These are phyloP conservation scores for Aureobasidium sp. DNA, from an alignment of 2,329 filamentous ascomycete genomes.

Conservation along the genomic window DNA sequence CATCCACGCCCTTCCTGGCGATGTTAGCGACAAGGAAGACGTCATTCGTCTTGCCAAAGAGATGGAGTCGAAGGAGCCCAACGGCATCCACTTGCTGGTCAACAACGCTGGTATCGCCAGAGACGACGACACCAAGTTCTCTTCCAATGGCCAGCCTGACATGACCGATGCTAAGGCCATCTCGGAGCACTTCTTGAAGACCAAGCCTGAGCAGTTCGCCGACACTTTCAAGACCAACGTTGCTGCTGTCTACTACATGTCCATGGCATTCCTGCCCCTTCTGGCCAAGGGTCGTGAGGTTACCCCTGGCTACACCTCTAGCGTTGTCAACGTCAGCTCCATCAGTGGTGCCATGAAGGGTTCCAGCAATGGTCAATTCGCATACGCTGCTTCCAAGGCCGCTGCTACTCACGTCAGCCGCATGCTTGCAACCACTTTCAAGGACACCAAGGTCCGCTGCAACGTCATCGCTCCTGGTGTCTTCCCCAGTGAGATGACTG, in stretches of 20 bases:
- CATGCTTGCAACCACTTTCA: slow-evolving; percentile 38
- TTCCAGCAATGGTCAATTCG: slow-evolving; percentile 41
- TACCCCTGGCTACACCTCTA: slow-evolving; percentile 40
- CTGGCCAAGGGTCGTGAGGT: slow-evolving; percentile 39
- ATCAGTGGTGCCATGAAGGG: slow-evolving; percentile 45
- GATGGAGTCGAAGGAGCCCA: slow-evolving; percentile 37
- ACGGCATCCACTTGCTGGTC: slow-evolving; percentile 46
- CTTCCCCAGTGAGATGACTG: slow-evolving; percentile 42
- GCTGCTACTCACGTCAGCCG: slow-evolving; percentile 36
- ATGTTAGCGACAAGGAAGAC: slow-evolving; percentile 44
- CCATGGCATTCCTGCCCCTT: slow-evolving; percentile 46
- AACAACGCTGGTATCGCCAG: slow-evolving; percentile 47
- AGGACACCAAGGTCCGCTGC: slow-evolving; percentile 33
- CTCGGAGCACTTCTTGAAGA: slow-evolving; percentile 42
- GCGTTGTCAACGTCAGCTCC: slow-evolving; percentile 46
- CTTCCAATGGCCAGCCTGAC: slow-evolving; percentile 38
- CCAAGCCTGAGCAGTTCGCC: slow-evolving; percentile 37
- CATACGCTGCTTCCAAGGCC: slow-evolving; percentile 44
- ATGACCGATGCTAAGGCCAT: slow-evolving; percentile 39
- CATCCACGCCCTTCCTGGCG: slow-evolving; percentile 31
- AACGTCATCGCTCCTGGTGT: slow-evolving; percentile 37
- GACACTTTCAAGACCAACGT: slow-evolving; percentile 46
- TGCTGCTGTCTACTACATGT: slow-evolving; percentile 43
- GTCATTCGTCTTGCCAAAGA: slow-evolving; percentile 33
- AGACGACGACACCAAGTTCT: slow-evolving; percentile 44